These are phyloP conservation scores for Stagonosporopsis rhizophila DNA, from an alignment of 2,329 filamentous ascomycete genomes.

Conservation along the genomic window DNA sequence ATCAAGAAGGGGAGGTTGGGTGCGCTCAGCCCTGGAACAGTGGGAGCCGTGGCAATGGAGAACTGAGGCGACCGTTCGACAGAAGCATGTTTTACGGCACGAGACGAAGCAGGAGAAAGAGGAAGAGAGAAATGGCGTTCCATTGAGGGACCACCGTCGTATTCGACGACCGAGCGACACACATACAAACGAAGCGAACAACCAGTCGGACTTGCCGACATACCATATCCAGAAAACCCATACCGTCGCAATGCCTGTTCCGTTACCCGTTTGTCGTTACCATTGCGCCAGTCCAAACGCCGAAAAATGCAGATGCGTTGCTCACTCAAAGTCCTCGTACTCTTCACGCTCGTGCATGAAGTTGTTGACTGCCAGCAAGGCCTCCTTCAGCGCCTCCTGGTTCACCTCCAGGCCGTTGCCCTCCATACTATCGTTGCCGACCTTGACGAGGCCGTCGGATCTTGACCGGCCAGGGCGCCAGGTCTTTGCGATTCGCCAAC, in stretches of 20 bases:
- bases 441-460: conserved; percentile 41
- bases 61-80: conserved; percentile 6
- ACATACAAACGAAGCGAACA: conserved; percentile 28
- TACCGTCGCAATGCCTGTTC: conserved; percentile 30
- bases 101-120: neutral
- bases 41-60: conserved; percentile 32
- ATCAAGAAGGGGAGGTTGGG: conserved; percentile 45
- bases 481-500: conserved; percentile 43
- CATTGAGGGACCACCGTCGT: conserved; percentile 14
- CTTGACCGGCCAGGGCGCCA: conserved; percentile 41
- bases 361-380: conserved; percentile 47
- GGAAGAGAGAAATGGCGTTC: conserved; percentile 1
- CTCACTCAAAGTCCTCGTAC: conserved; percentile 27
- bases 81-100: neutral
- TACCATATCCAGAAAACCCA: conserved; percentile 15
- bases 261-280: conserved; percentile 20
- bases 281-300: conserved; percentile 32
- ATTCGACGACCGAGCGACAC: conserved; percentile 27
- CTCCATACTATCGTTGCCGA: conserved; percentile 43
- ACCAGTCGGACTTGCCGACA: conserved; percentile 16
- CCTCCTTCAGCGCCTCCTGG: conserved; percentile 42
- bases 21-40: conserved; percentile 32
- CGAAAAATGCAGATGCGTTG: conserved; percentile 19
- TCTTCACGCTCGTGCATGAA: conserved; percentile 49
- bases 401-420: conserved; percentile 44